Conservation (phyloP, 345 rosid genomes). For the Lumnitzera littorea region DNA sequence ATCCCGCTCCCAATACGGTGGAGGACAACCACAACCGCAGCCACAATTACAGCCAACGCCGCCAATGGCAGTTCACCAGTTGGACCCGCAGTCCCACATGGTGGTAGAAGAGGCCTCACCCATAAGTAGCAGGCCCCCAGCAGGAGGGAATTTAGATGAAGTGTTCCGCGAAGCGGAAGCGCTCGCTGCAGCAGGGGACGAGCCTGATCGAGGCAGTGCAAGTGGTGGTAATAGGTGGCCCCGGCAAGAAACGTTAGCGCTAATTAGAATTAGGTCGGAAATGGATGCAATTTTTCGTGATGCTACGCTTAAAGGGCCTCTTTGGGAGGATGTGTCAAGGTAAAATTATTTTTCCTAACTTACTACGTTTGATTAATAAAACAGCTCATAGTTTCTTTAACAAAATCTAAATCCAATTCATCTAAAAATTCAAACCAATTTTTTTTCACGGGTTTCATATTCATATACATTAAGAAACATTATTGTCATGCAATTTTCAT, state of each 20-base stretch:
- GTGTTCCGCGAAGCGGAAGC: slow-evolving; percentile 19
- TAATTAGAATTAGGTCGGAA: slow-evolving; percentile 78
- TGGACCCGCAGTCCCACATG: slow-evolving; percentile 24
- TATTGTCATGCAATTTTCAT: no score
- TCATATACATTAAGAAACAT: no score
- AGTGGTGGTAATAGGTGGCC: slow-evolving; percentile 83
- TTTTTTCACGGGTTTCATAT: no score
- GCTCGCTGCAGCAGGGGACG: slow-evolving; percentile 33
- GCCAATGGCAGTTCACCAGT: slow-evolving; percentile 9
- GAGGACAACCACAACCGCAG: slow-evolving; percentile 6
- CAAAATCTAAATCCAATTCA: no score
- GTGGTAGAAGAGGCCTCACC: slow-evolving; percentile 81
- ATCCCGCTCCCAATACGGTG: slow-evolving; percentile 29
- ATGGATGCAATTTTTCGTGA: slow-evolving; percentile 81
- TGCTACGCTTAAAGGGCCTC: slow-evolving; percentile 80
- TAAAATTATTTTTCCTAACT: slow-evolving; percentile 5
- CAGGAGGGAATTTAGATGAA: slow-evolving; percentile 44
- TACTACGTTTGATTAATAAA: background rate
- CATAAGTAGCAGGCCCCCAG: slow-evolving; percentile 84
- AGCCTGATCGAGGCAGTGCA: slow-evolving; percentile 26
- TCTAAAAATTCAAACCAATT: no score
- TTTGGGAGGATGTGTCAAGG: slow-evolving; percentile 96
- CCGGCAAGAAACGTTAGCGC: slow-evolving; percentile 78
- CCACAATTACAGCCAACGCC: slow-evolving; percentile 7
- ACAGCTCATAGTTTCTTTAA: background rate